A percentile compares a stretch with the other conserved stretches of the same genome.
These are phyloP conservation scores for Podaxis sp. DNA, from an alignment of 768 basidiomycete genomes.

Conservation along the genomic window DNA sequence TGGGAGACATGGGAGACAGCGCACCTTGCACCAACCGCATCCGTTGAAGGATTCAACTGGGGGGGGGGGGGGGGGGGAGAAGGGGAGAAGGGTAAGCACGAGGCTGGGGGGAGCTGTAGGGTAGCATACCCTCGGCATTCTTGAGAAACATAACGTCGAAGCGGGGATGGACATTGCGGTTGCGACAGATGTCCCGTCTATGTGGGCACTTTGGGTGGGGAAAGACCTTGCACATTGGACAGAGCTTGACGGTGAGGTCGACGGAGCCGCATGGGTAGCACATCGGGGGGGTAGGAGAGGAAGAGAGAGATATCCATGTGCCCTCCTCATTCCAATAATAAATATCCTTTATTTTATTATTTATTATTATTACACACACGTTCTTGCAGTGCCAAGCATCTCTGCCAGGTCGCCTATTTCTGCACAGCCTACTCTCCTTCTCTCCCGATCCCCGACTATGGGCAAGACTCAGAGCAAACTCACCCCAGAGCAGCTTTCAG, in stretches of 20 bases:
- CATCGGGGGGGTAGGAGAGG: constrained; percentile 40
- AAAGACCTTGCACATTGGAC: constrained; percentile 86
- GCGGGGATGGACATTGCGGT: constrained; percentile 68
- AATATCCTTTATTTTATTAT: constrained; percentile 13
- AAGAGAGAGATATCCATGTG: constrained; percentile 16
- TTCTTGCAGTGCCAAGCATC: neutral
- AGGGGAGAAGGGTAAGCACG: neutral
- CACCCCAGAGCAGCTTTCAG: constrained; percentile 86
- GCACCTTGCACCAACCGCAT: constrained; percentile 88
- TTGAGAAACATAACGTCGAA: constrained; percentile 75
- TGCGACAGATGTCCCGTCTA: constrained; percentile 68
- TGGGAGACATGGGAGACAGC: constrained; percentile 18
- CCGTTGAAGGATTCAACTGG: constrained; percentile 79
- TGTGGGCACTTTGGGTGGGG: constrained; percentile 74
- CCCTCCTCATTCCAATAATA: constrained; percentile 11
- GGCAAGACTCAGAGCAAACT: constrained; percentile 98
- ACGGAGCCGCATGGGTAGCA: constrained; percentile 69
- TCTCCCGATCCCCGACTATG: constrained; percentile 48
- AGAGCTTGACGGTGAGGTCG: constrained; percentile 62
- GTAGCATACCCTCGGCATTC: constrained; percentile 77
- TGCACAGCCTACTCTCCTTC: constrained; percentile 17
- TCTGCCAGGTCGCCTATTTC: constrained; percentile 8
- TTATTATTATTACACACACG: constrained; percentile 10
- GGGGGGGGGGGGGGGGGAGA: too few species aligned
- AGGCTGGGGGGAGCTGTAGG: constrained; percentile 9